Percentiles rank a stretch among this genome's conserved stretches.
Conservation (phyloP, 1,284 basidiomycete species). For the Sporisorium graminicola region DNA sequence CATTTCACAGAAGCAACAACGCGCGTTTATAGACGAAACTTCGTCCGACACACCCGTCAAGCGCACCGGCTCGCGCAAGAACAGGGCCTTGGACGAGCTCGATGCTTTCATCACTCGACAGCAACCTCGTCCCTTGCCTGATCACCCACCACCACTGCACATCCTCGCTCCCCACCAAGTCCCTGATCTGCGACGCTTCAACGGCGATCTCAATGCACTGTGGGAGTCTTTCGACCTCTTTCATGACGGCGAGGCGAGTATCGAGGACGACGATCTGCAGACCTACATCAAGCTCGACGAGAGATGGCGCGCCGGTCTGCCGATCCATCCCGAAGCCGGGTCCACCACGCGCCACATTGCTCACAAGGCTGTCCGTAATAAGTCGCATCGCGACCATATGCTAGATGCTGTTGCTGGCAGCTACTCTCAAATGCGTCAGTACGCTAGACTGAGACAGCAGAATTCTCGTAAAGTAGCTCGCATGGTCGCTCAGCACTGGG, state of each 20-base stretch:
- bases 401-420: constrained; percentile 42
- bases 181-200: constrained; percentile 30
- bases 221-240: constrained; percentile 42
- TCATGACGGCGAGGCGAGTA: constrained; percentile 39
- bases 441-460: constrained; percentile 69
- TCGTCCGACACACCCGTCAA: constrained; percentile 26
- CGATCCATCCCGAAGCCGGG: constrained; percentile 30
- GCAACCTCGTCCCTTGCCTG: constrained; percentile 33
- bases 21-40: constrained; percentile 5
- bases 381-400: constrained; percentile 54
- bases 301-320: constrained; percentile 45
- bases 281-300: constrained; percentile 45
- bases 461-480: constrained; percentile 75
- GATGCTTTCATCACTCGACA: constrained; percentile 41
- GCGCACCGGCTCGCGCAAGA: constrained; percentile 34
- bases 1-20: constrained; percentile 16
- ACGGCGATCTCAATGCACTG: constrained; percentile 30
- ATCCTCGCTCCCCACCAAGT: constrained; percentile 48
- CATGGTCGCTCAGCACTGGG: constrained; percentile 84
- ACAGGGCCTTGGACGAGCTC: constrained; percentile 36
- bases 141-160: constrained; percentile 42
- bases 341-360: constrained; percentile 32
- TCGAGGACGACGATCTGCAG: constrained; percentile 36
- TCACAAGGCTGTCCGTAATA: constrained; percentile 34
- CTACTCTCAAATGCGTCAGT: constrained; percentile 52